Conservation (phyloP, 2,329 filamentous ascomycete species). For the Phaeoacremonium minimum region DNA sequence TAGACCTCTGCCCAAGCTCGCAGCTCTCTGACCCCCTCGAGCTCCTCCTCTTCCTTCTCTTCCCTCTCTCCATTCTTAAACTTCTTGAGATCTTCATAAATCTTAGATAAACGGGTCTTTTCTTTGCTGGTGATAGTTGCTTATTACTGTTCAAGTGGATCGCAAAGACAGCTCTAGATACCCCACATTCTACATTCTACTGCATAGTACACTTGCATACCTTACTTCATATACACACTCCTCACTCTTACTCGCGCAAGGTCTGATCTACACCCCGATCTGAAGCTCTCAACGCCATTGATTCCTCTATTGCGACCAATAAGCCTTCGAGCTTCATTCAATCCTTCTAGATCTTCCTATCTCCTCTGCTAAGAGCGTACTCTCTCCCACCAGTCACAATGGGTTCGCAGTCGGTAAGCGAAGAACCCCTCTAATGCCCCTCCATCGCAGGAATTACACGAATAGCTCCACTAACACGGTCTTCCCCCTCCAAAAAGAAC, state of each 20-base stretch:
- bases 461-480: not conserved
- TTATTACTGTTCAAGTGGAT: no score
- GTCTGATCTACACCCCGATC: not conserved
- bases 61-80: not conserved
- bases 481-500: slow-evolving; percentile 51
- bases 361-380: not conserved
- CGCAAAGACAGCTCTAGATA: not conserved
- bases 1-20: no score
- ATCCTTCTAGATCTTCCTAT: not conserved
- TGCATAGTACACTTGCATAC: not conserved
- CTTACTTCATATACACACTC: not conserved
- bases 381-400: not conserved
- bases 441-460: not conserved
- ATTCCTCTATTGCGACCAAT: no score
- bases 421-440: no score
- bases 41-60: not conserved
- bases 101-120: no score
- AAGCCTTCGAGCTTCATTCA: no score
- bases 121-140: no score
- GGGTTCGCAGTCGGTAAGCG: not conserved
- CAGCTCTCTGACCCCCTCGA: not conserved
- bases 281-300: no score
- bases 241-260: not conserved
- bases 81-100: not conserved
- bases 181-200: not conserved